Percentiles rank a stretch among this genome's conserved stretches.
Conservation (phyloP, 2,329 filamentous ascomycete genomes). For the Calonectria hawksworthii region DNA sequence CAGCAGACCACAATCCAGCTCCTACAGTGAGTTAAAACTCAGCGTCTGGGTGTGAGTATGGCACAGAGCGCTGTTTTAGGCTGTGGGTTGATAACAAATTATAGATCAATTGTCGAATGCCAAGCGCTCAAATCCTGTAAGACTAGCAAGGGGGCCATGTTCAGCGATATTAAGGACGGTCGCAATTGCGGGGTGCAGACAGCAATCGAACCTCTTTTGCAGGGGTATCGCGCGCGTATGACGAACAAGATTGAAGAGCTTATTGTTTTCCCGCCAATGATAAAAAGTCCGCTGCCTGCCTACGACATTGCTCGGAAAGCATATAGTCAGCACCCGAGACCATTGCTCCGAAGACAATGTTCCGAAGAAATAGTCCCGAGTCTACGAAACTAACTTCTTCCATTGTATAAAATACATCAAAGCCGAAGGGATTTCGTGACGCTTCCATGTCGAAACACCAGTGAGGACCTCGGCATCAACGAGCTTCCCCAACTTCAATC, state of each 20-base stretch:
- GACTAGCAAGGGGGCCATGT: neutral
- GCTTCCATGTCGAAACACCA: neutral
- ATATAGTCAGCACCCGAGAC: neutral
- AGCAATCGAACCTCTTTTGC: neutral
- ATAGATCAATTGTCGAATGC: neutral
- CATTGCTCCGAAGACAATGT: conserved; percentile 2
- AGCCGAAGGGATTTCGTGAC: neutral
- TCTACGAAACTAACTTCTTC: neutral
- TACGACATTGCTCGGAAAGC: neutral
- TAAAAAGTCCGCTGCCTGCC: neutral
- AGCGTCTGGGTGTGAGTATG: neutral
- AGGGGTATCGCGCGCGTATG: neutral
- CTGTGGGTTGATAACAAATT: neutral
- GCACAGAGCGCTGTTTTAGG: neutral
- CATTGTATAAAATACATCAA: neutral
- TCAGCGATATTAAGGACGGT: neutral
- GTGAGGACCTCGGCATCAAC: neutral
- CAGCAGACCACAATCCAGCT: neutral
- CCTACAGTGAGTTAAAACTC: neutral
- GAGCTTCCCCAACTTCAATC: neutral
- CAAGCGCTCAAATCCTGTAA: neutral
- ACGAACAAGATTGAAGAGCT: neutral
- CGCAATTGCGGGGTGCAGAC: neutral
- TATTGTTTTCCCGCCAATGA: neutral
- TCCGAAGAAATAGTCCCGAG: neutral